Conservation (phyloP, 1,139 yeast species). For the Meyerozyma carpophila region DNA sequence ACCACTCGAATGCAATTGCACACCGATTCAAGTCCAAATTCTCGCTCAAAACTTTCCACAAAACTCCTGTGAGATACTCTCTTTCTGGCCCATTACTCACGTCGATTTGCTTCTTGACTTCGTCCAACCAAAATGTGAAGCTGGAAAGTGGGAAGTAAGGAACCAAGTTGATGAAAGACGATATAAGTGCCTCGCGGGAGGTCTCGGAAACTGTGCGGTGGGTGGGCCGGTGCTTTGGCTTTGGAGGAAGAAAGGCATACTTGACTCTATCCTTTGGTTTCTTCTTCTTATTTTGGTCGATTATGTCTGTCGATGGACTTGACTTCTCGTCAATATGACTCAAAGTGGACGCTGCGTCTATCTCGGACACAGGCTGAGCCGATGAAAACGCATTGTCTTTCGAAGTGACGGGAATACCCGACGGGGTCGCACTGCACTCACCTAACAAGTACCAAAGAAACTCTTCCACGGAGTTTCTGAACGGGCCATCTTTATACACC, state of each 20-base stretch:
- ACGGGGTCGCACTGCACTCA: conserved; percentile 26
- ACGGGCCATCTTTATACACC: conserved; percentile 17
- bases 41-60: conserved; percentile 42
- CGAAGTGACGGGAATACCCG: conserved; percentile 23
- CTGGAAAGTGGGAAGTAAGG: conserved; percentile 48
- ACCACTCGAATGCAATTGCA: conserved; percentile 63
- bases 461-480: conserved; percentile 26
- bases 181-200: conserved; percentile 46
- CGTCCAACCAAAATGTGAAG: conserved; percentile 45
- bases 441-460: conserved; percentile 37
- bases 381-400: conserved; percentile 20
- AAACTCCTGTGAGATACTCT: conserved; percentile 20
- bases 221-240: conserved; percentile 11
- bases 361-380: conserved; percentile 36
- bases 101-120: conserved; percentile 37
- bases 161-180: conserved; percentile 45
- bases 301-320: conserved; percentile 18
- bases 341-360: conserved; percentile 33
- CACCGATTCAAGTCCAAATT: conserved; percentile 56
- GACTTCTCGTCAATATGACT: conserved; percentile 22
- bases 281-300: conserved; percentile 26
- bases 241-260: conserved; percentile 16
- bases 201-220: conserved; percentile 33
- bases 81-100: conserved; percentile 27
- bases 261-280: conserved; percentile 27